Evolutionary conservation across 176 grass and related monocot species (phyloP), one percentile per base, ranked within the genome.

Genomic region (Oryza rufipogon): DNA sequence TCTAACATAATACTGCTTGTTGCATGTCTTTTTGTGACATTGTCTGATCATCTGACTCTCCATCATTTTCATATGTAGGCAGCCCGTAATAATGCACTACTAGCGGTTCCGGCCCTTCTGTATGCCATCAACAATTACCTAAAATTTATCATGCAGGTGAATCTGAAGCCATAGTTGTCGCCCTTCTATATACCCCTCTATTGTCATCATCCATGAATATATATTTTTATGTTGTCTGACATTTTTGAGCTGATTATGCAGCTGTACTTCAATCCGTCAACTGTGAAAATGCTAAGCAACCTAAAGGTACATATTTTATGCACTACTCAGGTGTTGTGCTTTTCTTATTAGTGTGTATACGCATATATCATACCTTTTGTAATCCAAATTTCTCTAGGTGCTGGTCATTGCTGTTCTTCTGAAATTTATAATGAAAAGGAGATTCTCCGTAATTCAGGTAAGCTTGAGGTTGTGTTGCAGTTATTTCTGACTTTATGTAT

Each of bases 111-210:
- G 23, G 96, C 96, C 54, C 80, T 98, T 92, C 72, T 98, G 6
- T 98, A 98, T 87, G 96, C 96, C 72, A 92, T 98, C 88, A 98
- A 98, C 74, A 98, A 98, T 83, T 98, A 98, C 85, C 86, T 98
- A 80, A 98, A 98, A 83, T 98, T 98, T 88, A 95, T 95, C 68
- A 98, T 98, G 96, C 96, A 98, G 96, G 96, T 98, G 54, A 1
- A 68, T 85, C 63, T 78, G 79, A 11, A 74, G 13, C 49, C 46
- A 54, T 38, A 85, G 3, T 73, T 67, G 33, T 38, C 5, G 36
- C 63, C 33, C 13, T 80, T 45, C 14, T 83, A 61, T 61, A 23
- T 61, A 61, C n/a, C n/a, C 58, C 22, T 63, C 7, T 63, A 63
- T 61, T 61, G 56, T 22, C 20, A 61, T 61, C 56, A 22, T 22